Evolutionary conservation across 257 asterid species (phyloP).

Genomic region (Eustoma russellianum): DNA sequence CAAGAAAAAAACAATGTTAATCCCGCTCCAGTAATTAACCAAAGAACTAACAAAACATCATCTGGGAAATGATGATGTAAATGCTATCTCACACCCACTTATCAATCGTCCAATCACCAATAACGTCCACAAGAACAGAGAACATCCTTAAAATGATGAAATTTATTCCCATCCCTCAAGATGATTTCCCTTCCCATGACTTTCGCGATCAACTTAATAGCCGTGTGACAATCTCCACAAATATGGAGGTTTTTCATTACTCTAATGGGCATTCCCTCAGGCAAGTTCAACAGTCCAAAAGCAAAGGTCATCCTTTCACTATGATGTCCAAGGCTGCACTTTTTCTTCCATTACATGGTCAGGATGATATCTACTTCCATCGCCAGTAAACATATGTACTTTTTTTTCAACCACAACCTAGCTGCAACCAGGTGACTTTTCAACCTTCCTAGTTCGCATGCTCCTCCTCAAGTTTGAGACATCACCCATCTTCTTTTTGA

Average conservation of each 20-base stretch:
- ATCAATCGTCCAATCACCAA: slow-evolving; percentile 35
- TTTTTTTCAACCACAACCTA: slow-evolving; percentile 71
- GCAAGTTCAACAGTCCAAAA: slow-evolving; percentile 51
- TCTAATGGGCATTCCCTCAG: slow-evolving; percentile 46
- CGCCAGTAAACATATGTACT: slow-evolving; percentile 63
- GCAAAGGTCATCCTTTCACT: slow-evolving; percentile 67
- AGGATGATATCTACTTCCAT: slow-evolving; percentile 38
- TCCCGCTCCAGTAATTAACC: not conserved
- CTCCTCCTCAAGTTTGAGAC: slow-evolving; percentile 45
- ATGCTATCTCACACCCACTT: not conserved
- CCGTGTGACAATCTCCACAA: slow-evolving; percentile 67
- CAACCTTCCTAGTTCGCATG: slow-evolving; percentile 47
- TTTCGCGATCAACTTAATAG: slow-evolving; percentile 42
- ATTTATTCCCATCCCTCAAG: slow-evolving; percentile 56
- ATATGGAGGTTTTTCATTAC: slow-evolving; percentile 65
- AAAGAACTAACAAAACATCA: not conserved
- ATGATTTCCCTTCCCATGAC: slow-evolving; percentile 46
- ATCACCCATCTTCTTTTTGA: slow-evolving; percentile 58
- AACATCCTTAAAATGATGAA: slow-evolving; percentile 60
- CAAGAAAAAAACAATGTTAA: not conserved
- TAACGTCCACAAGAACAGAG: slow-evolving; percentile 58
- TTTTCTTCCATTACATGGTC: slow-evolving; percentile 45
- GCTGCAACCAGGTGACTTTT: slow-evolving; percentile 66
- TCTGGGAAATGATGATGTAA: not conserved
- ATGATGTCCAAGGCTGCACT: slow-evolving; percentile 33